Conservation (phyloP, 2,329 filamentous ascomycete genomes). For the Aspergillus nomiae region DNA sequence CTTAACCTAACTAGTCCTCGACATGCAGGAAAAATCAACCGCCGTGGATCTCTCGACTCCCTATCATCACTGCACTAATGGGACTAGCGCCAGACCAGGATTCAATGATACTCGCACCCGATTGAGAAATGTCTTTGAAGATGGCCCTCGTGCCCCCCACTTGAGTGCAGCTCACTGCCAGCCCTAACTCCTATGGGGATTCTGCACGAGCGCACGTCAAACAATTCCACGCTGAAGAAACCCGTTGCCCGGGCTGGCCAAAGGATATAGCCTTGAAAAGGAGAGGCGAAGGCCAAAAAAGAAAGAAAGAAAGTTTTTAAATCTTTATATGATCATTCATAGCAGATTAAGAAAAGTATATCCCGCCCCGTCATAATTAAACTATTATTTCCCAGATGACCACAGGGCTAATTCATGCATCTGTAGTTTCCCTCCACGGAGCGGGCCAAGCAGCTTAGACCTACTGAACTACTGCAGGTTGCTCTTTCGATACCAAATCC, state of each 20-base stretch:
- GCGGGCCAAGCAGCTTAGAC: background rate
- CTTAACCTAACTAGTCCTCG: background rate
- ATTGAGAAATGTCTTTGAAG: background rate
- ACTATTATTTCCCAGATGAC: background rate
- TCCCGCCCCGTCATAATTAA: background rate
- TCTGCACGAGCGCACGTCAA: slow-evolving; percentile 7
- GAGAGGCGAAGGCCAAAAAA: background rate
- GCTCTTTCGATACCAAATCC: background rate
- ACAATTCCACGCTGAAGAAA: background rate
- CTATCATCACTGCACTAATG: background rate
- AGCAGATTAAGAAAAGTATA: background rate
- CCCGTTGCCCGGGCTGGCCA: background rate
- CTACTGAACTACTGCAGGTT: background rate
- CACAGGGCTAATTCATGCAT: background rate
- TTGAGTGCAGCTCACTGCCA: background rate
- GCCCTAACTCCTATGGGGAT: slow-evolving; percentile 1
- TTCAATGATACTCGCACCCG: background rate
- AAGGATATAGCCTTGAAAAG: background rate
- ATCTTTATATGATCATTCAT: too few relatives aligned
- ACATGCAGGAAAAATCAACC: background rate
- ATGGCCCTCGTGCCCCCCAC: slow-evolving; percentile 1
- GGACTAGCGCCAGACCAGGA: background rate
- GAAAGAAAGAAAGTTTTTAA: background rate
- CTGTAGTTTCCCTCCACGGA: too few relatives aligned
- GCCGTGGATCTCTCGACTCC: background rate